Evolutionary conservation across 257 asterid species (phyloP).

Genomic region (Misopates orontium): DNA sequence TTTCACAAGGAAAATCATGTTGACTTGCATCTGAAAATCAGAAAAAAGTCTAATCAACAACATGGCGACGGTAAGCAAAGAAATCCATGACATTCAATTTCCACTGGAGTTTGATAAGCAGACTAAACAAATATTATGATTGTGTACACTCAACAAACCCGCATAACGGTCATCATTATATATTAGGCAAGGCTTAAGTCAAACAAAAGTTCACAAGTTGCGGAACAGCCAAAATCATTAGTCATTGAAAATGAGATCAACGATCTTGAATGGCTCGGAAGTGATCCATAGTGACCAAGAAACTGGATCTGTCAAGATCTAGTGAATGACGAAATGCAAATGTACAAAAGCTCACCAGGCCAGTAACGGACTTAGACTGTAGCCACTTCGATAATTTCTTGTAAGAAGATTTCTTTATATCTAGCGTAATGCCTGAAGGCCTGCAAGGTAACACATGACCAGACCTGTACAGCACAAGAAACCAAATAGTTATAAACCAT

Average conservation of each 20-base stretch:
- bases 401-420: slow-evolving; percentile 87
- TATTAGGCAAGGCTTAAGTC: not conserved
- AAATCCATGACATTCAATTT: too few relatives aligned
- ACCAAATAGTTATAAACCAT: slow-evolving; percentile 9
- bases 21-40: too few relatives aligned
- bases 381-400: slow-evolving; percentile 97
- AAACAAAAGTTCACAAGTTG: not conserved
- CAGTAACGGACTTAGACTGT: slow-evolving; percentile 69
- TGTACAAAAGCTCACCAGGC: slow-evolving; percentile 54
- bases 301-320: slow-evolving; percentile 6
- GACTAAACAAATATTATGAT: too few relatives aligned
- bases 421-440: slow-evolving; percentile 73
- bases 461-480: slow-evolving; percentile 64
- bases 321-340: slow-evolving; percentile 15
- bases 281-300: slow-evolving; percentile 10
- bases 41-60: too few relatives aligned
- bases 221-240: not conserved
- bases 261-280: slow-evolving; percentile 2
- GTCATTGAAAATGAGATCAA: slow-evolving; percentile 9
- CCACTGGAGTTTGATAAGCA: slow-evolving; percentile 12
- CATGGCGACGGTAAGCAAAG: too few relatives aligned
- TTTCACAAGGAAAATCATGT: too few relatives aligned
- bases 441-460: slow-evolving; percentile 88
- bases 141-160: too few relatives aligned
- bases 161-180: too few relatives aligned